Evolutionary conservation across 495 filamentous ascomycete species (phyloP).

Genomic region (Neurospora sp.): DNA sequence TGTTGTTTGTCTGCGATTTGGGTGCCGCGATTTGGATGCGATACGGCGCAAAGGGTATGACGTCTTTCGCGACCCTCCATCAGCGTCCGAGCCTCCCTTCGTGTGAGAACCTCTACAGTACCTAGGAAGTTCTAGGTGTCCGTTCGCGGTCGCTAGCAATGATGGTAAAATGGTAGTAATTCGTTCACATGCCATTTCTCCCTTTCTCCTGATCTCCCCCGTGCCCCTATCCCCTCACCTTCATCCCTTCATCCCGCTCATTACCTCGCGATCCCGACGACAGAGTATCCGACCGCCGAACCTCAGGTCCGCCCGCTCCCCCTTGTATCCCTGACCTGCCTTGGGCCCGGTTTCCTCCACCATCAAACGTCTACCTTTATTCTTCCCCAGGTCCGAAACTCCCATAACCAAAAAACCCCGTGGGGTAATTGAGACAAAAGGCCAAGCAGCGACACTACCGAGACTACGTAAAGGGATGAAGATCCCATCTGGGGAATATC

Average conservation of each 20-base stretch:
- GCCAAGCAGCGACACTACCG: background rate
- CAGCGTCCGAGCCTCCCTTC: background rate
- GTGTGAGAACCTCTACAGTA: background rate
- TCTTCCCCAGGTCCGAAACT: background rate
- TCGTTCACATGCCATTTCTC: background rate
- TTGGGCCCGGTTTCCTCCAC: background rate
- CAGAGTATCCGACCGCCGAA: background rate
- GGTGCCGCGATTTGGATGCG: no score
- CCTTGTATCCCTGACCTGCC: background rate
- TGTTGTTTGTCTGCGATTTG: background rate
- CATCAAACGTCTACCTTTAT: background rate
- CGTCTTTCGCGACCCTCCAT: background rate
- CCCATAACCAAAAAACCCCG: background rate
- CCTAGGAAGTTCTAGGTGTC: no score
- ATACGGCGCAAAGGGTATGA: background rate
- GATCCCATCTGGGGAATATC: background rate
- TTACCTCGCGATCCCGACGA: background rate
- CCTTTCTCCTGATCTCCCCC: background rate
- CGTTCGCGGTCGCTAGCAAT: background rate
- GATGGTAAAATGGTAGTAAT: no score
- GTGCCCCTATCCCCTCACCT: background rate
- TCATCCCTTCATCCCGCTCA: background rate
- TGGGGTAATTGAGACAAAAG: background rate
- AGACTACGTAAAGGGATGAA: background rate
- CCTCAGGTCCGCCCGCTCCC: background rate